Percentiles rank a stretch among this genome's conserved stretches.
Evolutionary conservation across 306 rosid genomes (phyloP).

Genomic region (Fragaria ananassa): DNA sequence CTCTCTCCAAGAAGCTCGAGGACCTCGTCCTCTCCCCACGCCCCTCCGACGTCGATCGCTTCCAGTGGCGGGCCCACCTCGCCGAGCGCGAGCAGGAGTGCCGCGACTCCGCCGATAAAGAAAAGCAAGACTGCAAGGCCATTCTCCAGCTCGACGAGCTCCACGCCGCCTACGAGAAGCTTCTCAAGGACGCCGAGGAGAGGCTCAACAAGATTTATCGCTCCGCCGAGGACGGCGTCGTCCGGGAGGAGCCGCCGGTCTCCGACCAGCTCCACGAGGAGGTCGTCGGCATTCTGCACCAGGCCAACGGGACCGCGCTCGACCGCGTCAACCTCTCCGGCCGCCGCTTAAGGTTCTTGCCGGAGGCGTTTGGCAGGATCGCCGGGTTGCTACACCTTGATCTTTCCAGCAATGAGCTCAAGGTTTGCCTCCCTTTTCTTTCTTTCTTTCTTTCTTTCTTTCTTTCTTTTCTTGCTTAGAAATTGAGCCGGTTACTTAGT

Average conservation of each 20-base stretch:
- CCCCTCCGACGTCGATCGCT: slow-evolving; percentile 61
- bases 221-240: slow-evolving; percentile 31
- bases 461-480: background rate
- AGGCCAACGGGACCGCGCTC: slow-evolving; percentile 50
- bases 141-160: slow-evolving; percentile 70
- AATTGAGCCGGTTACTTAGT: background rate
- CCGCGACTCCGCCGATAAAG: slow-evolving; percentile 53
- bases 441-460: background rate
- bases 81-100: slow-evolving; percentile 47
- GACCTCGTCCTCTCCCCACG: slow-evolving; percentile 55
- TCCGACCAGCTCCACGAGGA: slow-evolving; percentile 50
- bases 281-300: slow-evolving; percentile 62
- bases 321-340: slow-evolving; percentile 61
- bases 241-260: slow-evolving; percentile 2
- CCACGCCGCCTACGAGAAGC: slow-evolving; percentile 71
- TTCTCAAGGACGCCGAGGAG: slow-evolving; percentile 76
- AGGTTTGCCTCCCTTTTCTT: slow-evolving; percentile 33
- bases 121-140: slow-evolving; percentile 42
- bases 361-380: slow-evolving; percentile 68
- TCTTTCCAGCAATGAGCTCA: slow-evolving; percentile 62
- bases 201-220: slow-evolving; percentile 68
- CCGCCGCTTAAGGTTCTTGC: slow-evolving; percentile 46
- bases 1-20: slow-evolving; percentile 52
- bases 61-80: slow-evolving; percentile 49
- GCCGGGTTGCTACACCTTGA: slow-evolving; percentile 53